Evolutionary conservation across 2,329 filamentous ascomycete species (phyloP), one percentile per base, ranked within the genome.

Genomic region (Laburnicola sp.): DNA sequence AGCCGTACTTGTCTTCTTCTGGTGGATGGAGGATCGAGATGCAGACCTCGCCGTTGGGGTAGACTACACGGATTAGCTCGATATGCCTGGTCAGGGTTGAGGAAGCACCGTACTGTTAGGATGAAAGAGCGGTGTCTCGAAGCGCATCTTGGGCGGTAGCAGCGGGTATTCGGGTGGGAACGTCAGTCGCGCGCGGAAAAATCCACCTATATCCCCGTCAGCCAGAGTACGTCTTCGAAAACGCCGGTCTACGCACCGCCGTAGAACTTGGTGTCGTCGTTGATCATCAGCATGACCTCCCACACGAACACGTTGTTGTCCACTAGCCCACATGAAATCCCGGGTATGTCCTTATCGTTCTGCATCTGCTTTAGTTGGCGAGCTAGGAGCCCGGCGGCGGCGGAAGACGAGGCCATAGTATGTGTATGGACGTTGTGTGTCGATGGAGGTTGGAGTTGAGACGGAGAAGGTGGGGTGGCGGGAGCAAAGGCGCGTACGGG

Each of bases 261-360:
- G 65, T 97, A 97, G 74, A 89, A 89, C 75, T 92, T 93, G 75
- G 89, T 92, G 69, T 96, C 91, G 64, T 97, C 92, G 56, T 85
- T 91, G 60, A 97, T 93, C 93, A 99, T 97, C 54, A 99, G 84
- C 89, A 97, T 96, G 21, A 97, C 91, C 74, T 97, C 92, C 94
- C 94, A 99, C 78, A 96, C 89, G 61, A 97, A 97, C 7, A 97
- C 86, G 71, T 96, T 88, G 72, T 88, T 89, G 65, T 87, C 86
- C 45, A 92, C 86, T 37, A 99, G 79, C 0, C 94, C 94, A 65
- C 91, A 96, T 56, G 91, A 97, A 68, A 97, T 96, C 46, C 93
- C 94, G 0, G 91, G 91, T 40, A 97, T 88, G 74, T 96, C 91
- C 70, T 91, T 93, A 72, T 90, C 87, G 23, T 82, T 85, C 75